Evolutionary conservation across 192 early-diverging fungal genomes (phyloP).

Genomic region (Cladochytrium replicatum): DNA sequence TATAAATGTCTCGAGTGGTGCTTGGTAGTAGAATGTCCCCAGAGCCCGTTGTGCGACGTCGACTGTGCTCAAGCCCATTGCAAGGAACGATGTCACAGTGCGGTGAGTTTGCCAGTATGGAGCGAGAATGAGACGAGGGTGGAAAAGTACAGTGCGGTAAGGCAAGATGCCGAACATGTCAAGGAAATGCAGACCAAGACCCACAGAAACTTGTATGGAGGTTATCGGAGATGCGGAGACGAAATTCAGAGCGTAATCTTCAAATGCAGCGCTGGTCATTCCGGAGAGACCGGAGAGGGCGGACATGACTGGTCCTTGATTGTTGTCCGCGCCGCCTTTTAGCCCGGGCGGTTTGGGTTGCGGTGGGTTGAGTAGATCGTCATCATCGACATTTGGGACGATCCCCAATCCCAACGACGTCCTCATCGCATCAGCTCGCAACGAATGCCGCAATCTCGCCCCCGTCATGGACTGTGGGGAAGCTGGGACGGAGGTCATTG

Average conservation of each 20-base stretch:
- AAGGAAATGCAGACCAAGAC: neutral
- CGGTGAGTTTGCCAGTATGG: slow-evolving; percentile 10
- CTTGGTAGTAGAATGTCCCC: slow-evolving; percentile 4
- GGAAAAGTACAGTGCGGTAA: slow-evolving; percentile 4
- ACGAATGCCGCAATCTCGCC: too few species aligned
- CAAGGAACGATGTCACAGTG: slow-evolving; percentile 1
- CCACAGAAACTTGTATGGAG: neutral
- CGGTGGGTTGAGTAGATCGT: too few species aligned
- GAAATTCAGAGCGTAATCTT: slow-evolving; percentile 6
- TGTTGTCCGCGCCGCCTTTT: too few species aligned
- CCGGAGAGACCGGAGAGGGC: too few species aligned
- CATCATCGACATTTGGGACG: too few species aligned
- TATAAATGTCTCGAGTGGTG: slow-evolving; percentile 6
- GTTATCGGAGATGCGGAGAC: neutral
- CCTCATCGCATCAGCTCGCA: too few species aligned
- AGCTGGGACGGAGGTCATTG: too few species aligned
- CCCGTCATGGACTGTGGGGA: too few species aligned
- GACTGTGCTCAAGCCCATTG: slow-evolving; percentile 10
- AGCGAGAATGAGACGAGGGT: slow-evolving; percentile 10
- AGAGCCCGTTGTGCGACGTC: slow-evolving; percentile 2
- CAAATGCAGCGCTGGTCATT: too few species aligned
- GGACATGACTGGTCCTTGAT: too few species aligned
- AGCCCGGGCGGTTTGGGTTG: too few species aligned
- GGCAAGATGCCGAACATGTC: slow-evolving; percentile 6
- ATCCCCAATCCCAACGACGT: too few species aligned